Evolutionary conservation across 306 rosid species (phyloP), one percentile per base, ranked within the genome.

Genomic region (Vigna reflexopilosa): DNA sequence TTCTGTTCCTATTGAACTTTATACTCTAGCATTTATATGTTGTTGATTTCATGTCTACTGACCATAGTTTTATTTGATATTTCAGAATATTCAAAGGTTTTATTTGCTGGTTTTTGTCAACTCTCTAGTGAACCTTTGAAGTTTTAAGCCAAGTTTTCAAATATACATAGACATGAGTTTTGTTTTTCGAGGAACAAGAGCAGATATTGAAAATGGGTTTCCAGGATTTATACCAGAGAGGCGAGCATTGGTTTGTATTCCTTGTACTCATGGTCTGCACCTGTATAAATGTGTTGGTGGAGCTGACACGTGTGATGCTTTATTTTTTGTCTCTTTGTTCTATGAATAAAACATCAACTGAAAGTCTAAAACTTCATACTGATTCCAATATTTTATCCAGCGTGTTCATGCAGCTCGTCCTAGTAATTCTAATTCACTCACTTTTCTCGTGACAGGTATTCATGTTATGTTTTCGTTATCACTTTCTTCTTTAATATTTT

Each of bases 361-460:
- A 67, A 16, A 36, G 67, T 55, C 73, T 69, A 47, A 77, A 19
- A 36, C 76, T 55, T 36, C 67, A 32, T 56, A 42, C 26, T 54
- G 70, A 63, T 70, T 73, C 66, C 51, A 13, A 22, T 42, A 3
- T 70, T 61, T 77, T 44, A 70, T 75, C 49, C 86, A 85, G 86
- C 86, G 80, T 62, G 95, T 92, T 70, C 95, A 89, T 88, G 67
- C 91, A 45, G 85, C 89, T 11, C 98, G 90, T 6, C 89, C 91
- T 73, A 90, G 91, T 72, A 90, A 89, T 87, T 89, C 98, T 49
- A 94, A 89, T 74, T 94, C 97, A 6, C 95, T 94, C 59, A 93
- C 96, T 65, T 94, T 94, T 84, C 98, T 94, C 30, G 95, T 94
- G 67, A 94, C 98, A 86, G 97, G 98, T 92, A 85, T 70, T 42